Conservation (phyloP, 2,329 filamentous ascomycete species). For the Emericellopsis atlantica region DNA sequence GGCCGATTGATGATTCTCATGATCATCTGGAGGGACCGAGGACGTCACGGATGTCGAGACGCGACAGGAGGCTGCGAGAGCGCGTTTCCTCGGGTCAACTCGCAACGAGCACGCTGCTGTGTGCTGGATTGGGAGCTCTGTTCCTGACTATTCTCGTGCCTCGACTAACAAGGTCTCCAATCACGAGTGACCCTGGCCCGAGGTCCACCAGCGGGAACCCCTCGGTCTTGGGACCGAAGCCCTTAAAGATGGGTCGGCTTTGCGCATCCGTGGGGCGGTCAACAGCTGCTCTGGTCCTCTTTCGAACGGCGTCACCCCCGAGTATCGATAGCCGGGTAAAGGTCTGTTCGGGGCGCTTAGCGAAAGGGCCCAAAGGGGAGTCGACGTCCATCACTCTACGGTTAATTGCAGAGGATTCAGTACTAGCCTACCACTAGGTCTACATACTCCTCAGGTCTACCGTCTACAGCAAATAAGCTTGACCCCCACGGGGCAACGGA, state of each 20-base stretch:
- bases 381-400: too few species aligned
- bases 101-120: slow-evolving; percentile 1
- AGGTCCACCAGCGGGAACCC: background rate
- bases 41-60: background rate
- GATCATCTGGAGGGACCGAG: background rate
- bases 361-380: too few species aligned
- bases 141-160: slow-evolving; percentile 12
- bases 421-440: too few species aligned
- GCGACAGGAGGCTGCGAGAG: background rate
- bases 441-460: too few species aligned
- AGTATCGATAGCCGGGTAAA: too few species aligned
- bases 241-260: background rate
- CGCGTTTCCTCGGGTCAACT: slow-evolving; percentile 2
- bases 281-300: background rate
- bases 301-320: too few species aligned
- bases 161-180: background rate
- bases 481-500: too few species aligned
- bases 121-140: slow-evolving; percentile 1
- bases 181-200: background rate
- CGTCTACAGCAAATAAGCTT: too few species aligned
- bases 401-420: too few species aligned
- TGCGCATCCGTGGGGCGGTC: background rate
- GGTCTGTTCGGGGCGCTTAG: too few species aligned
- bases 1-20: too few species aligned
- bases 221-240: background rate